phyloP scores from a whole-genome alignment of 495 filamentous ascomycete species.

The Penicillium longicatenatum region DNA sequence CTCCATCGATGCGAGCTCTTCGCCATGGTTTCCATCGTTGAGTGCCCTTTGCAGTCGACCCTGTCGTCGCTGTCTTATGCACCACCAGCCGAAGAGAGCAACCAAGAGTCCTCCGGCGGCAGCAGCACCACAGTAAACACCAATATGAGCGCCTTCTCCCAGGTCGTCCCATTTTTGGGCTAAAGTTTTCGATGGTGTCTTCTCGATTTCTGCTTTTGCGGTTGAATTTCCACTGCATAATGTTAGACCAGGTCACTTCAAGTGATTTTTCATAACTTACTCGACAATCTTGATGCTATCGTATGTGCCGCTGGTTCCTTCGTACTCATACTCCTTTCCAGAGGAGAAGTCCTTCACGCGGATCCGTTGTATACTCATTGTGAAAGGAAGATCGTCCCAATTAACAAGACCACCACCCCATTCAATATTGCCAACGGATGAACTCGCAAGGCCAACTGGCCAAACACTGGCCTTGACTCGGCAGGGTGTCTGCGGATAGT shows the following conservation, averaged over 20 bases:
- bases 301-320: constrained; percentile 30
- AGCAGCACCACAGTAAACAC: constrained; percentile 18
- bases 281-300: constrained; percentile 43
- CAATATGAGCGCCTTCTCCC: constrained; percentile 46
- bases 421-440: constrained; percentile 51
- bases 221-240: constrained; percentile 57
- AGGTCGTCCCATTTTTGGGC: constrained; percentile 61
- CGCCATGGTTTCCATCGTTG: constrained; percentile 13
- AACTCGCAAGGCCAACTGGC: constrained; percentile 42
- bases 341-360: constrained; percentile 38
- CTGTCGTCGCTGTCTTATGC: constrained; percentile 16
- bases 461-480: constrained; percentile 28
- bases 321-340: constrained; percentile 38
- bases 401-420: constrained; percentile 77
- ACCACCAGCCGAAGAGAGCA: constrained; percentile 16
- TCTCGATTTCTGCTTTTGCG: constrained; percentile 33
- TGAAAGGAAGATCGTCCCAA: constrained; percentile 58
- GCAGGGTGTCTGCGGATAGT: constrained; percentile 78
- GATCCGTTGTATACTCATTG: constrained; percentile 60
- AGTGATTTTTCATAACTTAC: constrained; percentile 41
- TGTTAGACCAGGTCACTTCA: constrained; percentile 7
- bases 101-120: constrained; percentile 12
- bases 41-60: constrained; percentile 24
- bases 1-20: constrained; percentile 14
- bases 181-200: constrained; percentile 40